Percentiles rank a stretch among this genome's conserved stretches.
These are phyloP conservation scores for Arthrobotrys musiformis DNA, from an alignment of 2,329 filamentous ascomycete species.

Conservation along the genomic window DNA sequence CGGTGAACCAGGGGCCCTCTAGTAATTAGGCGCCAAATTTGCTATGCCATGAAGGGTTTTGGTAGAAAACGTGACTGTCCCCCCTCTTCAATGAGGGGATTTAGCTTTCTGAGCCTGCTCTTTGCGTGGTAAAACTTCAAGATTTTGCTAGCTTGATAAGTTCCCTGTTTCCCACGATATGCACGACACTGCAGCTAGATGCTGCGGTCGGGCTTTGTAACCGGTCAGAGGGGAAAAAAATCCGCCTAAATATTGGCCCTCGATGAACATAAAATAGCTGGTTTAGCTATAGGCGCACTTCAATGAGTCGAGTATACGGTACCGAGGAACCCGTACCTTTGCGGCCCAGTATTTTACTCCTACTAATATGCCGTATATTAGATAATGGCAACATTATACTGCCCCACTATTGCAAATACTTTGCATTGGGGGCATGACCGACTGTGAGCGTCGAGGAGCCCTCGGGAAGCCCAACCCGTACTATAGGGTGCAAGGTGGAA, in stretches of 20 bases:
- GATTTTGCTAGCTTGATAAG: not conserved
- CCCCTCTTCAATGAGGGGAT: constrained; percentile 2
- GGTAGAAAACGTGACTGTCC: constrained; percentile 28
- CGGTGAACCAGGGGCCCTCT: constrained; percentile 4
- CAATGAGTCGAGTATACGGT: not conserved
- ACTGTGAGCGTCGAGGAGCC: not conserved
- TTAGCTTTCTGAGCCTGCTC: not conserved
- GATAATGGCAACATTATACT: not conserved
- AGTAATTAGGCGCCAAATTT: constrained; percentile 29
- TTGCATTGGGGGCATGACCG: not conserved
- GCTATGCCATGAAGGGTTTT: constrained; percentile 33
- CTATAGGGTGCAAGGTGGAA: not conserved
- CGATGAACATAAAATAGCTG: not conserved
- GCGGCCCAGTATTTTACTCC: not conserved
- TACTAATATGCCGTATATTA: not conserved
- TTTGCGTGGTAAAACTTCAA: not conserved
- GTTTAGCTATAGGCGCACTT: not conserved
- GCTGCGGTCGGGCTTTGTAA: constrained; percentile 24
- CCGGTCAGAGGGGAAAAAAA: not conserved
- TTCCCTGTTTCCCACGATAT: not conserved
- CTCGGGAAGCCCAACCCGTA: not conserved
- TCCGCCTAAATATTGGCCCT: not conserved
- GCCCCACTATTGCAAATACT: not conserved
- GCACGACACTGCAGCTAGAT: not conserved
- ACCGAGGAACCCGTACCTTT: not conserved